phyloP scores from a whole-genome alignment of 2,329 filamentous ascomycete species.

The Alternaria consortialis region DNA sequence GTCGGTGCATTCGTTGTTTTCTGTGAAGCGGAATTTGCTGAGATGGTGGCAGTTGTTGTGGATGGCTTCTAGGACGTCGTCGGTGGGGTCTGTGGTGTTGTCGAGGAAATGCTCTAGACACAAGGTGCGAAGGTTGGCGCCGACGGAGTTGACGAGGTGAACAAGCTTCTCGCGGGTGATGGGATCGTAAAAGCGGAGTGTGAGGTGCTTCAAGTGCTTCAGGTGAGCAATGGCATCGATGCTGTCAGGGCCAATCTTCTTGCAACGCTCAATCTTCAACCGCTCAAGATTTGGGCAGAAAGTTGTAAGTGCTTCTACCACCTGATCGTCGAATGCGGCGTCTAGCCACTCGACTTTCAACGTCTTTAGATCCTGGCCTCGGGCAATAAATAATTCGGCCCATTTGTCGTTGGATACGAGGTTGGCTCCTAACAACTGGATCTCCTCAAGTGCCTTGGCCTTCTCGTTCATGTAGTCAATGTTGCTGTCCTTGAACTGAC shows the following conservation, averaged over 20 bases:
- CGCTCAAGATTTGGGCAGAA: constrained; percentile 74
- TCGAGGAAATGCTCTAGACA: constrained; percentile 75
- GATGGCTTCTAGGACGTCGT: constrained; percentile 71
- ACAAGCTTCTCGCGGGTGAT: constrained; percentile 68
- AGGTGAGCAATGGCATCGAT: constrained; percentile 72
- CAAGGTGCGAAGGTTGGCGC: constrained; percentile 75
- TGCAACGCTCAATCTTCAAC: constrained; percentile 84
- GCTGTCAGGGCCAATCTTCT: constrained; percentile 72
- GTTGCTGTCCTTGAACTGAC: constrained; percentile 87
- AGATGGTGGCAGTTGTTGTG: constrained; percentile 74
- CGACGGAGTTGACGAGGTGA: constrained; percentile 68
- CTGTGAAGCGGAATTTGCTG: constrained; percentile 80
- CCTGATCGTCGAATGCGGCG: constrained; percentile 78
- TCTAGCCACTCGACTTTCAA: constrained; percentile 87
- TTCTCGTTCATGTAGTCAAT: constrained; percentile 82
- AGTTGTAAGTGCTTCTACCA: constrained; percentile 67
- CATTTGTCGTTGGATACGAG: constrained; percentile 80
- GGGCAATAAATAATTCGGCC: constrained; percentile 71
- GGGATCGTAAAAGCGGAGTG: constrained; percentile 70
- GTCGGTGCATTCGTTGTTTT: constrained; percentile 80
- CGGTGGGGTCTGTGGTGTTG: constrained; percentile 66
- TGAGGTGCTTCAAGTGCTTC: constrained; percentile 74
- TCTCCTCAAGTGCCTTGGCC: constrained; percentile 71
- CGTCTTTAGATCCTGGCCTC: constrained; percentile 70
- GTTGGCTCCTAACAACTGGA: constrained; percentile 86